These are phyloP conservation scores for Kalmanozyma brasiliensis DNA, from an alignment of 1,284 basidiomycete genomes.

Conservation along the genomic window DNA sequence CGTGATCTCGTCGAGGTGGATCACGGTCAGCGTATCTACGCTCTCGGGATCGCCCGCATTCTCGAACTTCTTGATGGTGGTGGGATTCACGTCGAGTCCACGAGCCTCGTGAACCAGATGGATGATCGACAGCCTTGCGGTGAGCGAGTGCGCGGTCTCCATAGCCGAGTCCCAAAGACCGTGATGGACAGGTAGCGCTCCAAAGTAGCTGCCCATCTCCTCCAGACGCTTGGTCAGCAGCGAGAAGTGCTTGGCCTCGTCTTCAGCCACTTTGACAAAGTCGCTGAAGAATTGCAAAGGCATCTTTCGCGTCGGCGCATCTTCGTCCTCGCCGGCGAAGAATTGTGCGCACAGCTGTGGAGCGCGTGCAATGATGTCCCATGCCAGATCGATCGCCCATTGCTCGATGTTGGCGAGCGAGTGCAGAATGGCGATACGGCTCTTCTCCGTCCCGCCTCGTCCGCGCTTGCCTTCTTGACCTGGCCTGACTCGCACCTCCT, in stretches of 20 bases:
- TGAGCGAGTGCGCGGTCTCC: slow-evolving; percentile 78
- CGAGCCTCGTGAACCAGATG: slow-evolving; percentile 89
- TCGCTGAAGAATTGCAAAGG: slow-evolving; percentile 66
- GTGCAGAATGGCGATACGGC: slow-evolving; percentile 79
- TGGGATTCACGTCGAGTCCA: slow-evolving; percentile 81
- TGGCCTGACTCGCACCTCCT: slow-evolving; percentile 74
- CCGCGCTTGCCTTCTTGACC: slow-evolving; percentile 74
- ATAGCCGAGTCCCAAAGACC: slow-evolving; percentile 82
- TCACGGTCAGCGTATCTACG: slow-evolving; percentile 70
- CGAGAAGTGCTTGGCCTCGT: slow-evolving; percentile 77
- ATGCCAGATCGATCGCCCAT: slow-evolving; percentile 75
- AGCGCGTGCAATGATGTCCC: slow-evolving; percentile 77
- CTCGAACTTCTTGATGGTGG: slow-evolving; percentile 81
- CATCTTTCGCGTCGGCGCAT: slow-evolving; percentile 40
- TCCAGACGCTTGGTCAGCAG: slow-evolving; percentile 69
- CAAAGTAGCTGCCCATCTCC: slow-evolving; percentile 79
- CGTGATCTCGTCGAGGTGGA: slow-evolving; percentile 78
- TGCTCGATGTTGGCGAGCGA: slow-evolving; percentile 90
- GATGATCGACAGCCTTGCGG: slow-evolving; percentile 83
- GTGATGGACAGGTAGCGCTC: slow-evolving; percentile 70
- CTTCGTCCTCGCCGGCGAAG: slow-evolving; percentile 22
- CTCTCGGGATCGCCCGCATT: slow-evolving; percentile 78
- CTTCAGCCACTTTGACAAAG: slow-evolving; percentile 74
- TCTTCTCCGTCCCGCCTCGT: slow-evolving; percentile 73
- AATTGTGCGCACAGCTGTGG: slow-evolving; percentile 53